Base-by-base conservation (phyloP, 2,329 filamentous ascomycete species). In the Fusarium mundagurra region DNA sequence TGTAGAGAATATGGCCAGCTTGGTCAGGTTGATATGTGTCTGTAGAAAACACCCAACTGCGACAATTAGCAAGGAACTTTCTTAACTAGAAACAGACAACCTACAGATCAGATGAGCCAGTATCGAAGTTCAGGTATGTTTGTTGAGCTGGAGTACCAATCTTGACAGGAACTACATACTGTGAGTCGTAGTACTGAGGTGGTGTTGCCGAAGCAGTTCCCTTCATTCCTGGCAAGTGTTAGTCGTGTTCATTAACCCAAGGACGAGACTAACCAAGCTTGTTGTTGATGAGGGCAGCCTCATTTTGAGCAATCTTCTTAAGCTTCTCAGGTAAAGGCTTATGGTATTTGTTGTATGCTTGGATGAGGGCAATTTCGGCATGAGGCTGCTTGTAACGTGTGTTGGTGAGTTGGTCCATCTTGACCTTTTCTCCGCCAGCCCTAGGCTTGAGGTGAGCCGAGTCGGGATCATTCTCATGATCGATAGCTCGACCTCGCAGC, bases 81-180 rank as follows among this genome's bases (percentile, higher is more conserved):
- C 2, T 18, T 24, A 1, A 16, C 1, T 2, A 20, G 16, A 4
- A 12, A n/a, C 8, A 11, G 27, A 2, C 11, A 27, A 65, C 82
- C 78, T 77, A 83, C 83, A 84, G 72, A 86, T 92, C 71, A 86
- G 92, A 76, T 18, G 83, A 84, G 8, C 83, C 83, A 20, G 93
- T 95, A 74, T 95, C 93, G 69, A 95, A 88, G 79, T 94, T 92
- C 69, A 95, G 80, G 67, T 90, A 87, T 71, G 94, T 80, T 7
- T 84, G 88, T 75, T 92, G 90, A 11, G 80, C 73, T 11, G 86
- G 86, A 3, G 78, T 87, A 50, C 92, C 93, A 71, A 94, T 84
- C 5, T 84, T 86, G 53, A 94, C 89, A 0, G 91, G 89, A 64
- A 88, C 86, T 36, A 91, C 82, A 65, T 91, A 92, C 78, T 91